Evolutionary conservation across 129 eudicot genomes (phyloP).

Genomic region (Oenanthe sinensis): DNA sequence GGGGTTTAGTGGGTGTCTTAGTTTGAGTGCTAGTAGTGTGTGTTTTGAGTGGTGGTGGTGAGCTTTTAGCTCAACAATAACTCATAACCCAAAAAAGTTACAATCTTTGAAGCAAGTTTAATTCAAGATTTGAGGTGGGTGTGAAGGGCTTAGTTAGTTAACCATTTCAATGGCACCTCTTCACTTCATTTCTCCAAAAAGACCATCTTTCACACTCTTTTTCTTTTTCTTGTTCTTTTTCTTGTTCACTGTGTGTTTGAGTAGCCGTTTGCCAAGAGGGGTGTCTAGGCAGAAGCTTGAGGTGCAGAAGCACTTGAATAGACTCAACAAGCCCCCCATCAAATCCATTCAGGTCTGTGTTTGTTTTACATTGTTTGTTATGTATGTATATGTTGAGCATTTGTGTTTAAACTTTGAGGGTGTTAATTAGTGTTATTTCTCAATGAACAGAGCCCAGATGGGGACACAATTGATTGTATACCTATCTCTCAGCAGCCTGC

Average conservation of each 20-base stretch:
- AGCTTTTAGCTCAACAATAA: constrained; percentile 5
- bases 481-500: constrained; percentile 93
- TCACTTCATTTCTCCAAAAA: constrained; percentile 34
- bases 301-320: constrained; percentile 77
- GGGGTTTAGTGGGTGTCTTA: constrained; percentile 1
- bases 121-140: neutral
- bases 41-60: constrained; percentile 15
- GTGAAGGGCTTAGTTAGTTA: neutral
- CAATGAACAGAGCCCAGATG: constrained; percentile 77
- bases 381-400: neutral
- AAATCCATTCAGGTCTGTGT: constrained; percentile 59
- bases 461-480: constrained; percentile 80
- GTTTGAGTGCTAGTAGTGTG: neutral
- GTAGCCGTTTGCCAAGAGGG: constrained; percentile 31
- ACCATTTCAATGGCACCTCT: constrained; percentile 25
- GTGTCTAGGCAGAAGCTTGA: constrained; percentile 65
- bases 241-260: constrained; percentile 30
- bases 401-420: neutral
- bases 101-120: neutral
- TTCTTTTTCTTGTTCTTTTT: constrained; percentile 16
- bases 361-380: neutral
- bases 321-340: constrained; percentile 70
- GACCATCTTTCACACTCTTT: neutral
- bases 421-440: constrained; percentile 1
- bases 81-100: neutral